Evolutionary conservation across 202 grass and related monocot species (phyloP).

Genomic region (Panicum hallii): DNA sequence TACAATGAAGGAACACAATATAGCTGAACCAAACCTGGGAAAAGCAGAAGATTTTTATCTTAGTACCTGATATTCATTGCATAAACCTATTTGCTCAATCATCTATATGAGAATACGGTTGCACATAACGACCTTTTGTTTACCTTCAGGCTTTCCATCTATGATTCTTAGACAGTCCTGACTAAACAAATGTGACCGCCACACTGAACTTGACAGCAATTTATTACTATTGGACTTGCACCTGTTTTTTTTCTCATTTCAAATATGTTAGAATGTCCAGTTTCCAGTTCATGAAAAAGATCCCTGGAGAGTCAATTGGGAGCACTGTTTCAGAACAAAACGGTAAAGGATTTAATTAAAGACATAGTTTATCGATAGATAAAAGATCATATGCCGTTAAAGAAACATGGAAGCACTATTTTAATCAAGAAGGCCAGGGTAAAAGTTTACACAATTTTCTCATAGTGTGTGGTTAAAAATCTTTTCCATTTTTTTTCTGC

Average conservation of each 20-base stretch:
- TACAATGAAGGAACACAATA: not conserved
- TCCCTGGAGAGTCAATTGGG: not conserved
- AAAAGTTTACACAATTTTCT: too few relatives aligned
- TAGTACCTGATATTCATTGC: not conserved
- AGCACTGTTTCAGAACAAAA: too few relatives aligned
- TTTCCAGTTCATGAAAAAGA: not conserved
- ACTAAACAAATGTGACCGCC: not conserved
- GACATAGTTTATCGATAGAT: too few relatives aligned
- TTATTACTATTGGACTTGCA: not conserved
- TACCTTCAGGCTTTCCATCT: not conserved
- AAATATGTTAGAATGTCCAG: not conserved
- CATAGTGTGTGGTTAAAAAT: not conserved
- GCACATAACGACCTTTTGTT: not conserved
- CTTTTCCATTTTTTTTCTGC: not conserved
- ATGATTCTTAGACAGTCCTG: not conserved
- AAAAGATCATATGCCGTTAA: too few relatives aligned
- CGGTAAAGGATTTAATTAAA: too few relatives aligned
- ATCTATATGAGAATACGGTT: not conserved
- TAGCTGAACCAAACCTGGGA: not conserved
- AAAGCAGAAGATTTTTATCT: not conserved
- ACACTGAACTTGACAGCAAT: not conserved
- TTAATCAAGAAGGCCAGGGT: too few relatives aligned
- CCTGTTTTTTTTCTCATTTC: not conserved
- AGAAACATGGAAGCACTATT: too few relatives aligned
- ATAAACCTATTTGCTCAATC: not conserved